Base-by-base conservation (phyloP, 108 stramenopile species). In the Skeletonema potamos region DNA sequence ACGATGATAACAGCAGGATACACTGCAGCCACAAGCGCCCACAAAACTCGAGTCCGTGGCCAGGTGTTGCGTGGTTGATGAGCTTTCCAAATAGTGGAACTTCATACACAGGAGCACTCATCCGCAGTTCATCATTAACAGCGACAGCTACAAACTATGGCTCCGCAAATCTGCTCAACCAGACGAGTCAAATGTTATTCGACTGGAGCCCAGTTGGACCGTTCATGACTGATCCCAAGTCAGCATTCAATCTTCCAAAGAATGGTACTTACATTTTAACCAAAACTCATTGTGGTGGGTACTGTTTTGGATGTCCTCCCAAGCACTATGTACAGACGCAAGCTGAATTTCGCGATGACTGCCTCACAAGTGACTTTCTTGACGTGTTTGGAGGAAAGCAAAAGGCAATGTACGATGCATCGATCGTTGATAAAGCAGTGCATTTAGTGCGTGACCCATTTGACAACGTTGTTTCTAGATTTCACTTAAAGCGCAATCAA, bases 11-110 rank as follows among this genome's bases (percentile, higher is more conserved):
- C 6, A 22, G 48, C 48, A 18, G 48, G 48, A 48, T 48, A 18
- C 22, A 48, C 7, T 48, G 48, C n/a, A 24, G 22, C 22, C 48
- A 48, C 48, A 48, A 48, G 48, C 48, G 48, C 8, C 18, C 48
- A 22, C 18, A 48, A 48, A 48, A 22, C 22, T 9, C 48, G 8
- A 41, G 39, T n/a, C 13, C 15, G 39, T 41, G 15, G 39, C 22
- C 8, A 48, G 46, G 43, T 2, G 32, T 78, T 56, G 68, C 62
- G 8, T 87, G 80, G 77, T 64, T 87, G 26, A 85, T 87, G 73
- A 78, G 83, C 37, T 90, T 76, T 64, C 91, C 91, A 12, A 92
- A 92, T 58, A 83, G 81, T 6, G 91, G 91, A 13, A 92, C 91
- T 15, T 86, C 88, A 12, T 92, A 87, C 58, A 92, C 91, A 5